A percentile compares a stretch with the other conserved stretches of the same genome.
Evolutionary conservation across 2,329 filamentous ascomycete genomes (phyloP).

Genomic region (Sarocladium kiliense): DNA sequence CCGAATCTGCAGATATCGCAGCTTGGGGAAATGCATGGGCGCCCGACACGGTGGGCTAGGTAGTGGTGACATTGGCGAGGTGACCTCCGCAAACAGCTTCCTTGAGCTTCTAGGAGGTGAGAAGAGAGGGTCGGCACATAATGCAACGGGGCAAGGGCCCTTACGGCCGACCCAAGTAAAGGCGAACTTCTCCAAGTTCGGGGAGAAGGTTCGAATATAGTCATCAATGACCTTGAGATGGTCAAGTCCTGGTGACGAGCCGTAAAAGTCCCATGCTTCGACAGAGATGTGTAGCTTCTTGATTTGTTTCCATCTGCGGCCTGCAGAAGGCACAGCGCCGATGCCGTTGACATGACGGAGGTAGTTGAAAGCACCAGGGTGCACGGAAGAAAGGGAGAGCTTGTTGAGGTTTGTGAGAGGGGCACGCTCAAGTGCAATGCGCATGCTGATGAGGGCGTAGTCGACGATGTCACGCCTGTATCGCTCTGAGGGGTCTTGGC

Average conservation of each 20-base stretch:
- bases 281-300: slow-evolving; percentile 67
- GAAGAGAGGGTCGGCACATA: slow-evolving; percentile 67
- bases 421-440: slow-evolving; percentile 74
- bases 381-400: slow-evolving; percentile 68
- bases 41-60: slow-evolving; percentile 46
- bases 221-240: slow-evolving; percentile 76
- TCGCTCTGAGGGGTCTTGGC: slow-evolving; percentile 61
- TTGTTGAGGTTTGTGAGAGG: slow-evolving; percentile 60
- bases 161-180: slow-evolving; percentile 76
- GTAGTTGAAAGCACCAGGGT: slow-evolving; percentile 71
- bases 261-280: slow-evolving; percentile 62
- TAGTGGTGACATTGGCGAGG: slow-evolving; percentile 58
- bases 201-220: slow-evolving; percentile 68
- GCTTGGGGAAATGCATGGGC: slow-evolving; percentile 59
- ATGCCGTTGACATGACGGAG: slow-evolving; percentile 70
- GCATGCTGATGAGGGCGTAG: slow-evolving; percentile 81
- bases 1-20: slow-evolving; percentile 64
- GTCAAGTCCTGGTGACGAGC: slow-evolving; percentile 53
- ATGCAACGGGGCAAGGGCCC: slow-evolving; percentile 68
- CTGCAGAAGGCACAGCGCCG: slow-evolving; percentile 67
- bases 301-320: slow-evolving; percentile 73
- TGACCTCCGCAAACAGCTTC: slow-evolving; percentile 62
- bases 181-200: slow-evolving; percentile 60
- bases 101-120: slow-evolving; percentile 41
- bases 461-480: slow-evolving; percentile 77